Conservation (phyloP, 2,329 filamentous ascomycete species). For the Corynespora cassiicola region DNA sequence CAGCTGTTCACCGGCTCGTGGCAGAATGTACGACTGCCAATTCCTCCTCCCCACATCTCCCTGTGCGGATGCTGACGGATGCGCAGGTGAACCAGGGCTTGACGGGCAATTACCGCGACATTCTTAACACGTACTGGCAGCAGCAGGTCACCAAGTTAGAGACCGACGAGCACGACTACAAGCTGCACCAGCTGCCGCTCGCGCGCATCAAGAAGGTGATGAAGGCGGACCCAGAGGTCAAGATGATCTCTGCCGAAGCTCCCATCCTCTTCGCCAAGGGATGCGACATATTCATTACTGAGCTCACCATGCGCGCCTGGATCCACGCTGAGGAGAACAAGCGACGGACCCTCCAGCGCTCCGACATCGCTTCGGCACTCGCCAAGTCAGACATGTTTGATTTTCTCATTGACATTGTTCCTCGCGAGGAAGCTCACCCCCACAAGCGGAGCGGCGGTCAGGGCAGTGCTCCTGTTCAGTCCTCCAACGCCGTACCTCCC, state of each 20-base stretch:
- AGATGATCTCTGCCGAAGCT: conserved; percentile 99
- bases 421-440: conserved; percentile 87
- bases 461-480: conserved; percentile 44
- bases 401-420: conserved; percentile 98
- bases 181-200: conserved; percentile 92
- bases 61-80: conserved; percentile 21
- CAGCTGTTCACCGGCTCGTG: conserved; percentile 94
- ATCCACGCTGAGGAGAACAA: conserved; percentile 99
- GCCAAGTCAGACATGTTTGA: conserved; percentile 99
- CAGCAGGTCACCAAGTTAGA: conserved; percentile 97
- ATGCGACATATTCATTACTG: conserved; percentile 98
- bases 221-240: conserved; percentile 98
- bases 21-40: conserved; percentile 75
- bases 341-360: conserved; percentile 89
- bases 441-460: conserved; percentile 70
- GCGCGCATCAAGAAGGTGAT: conserved; percentile 99
- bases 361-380: conserved; percentile 93
- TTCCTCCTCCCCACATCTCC: neutral
- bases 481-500: conserved; percentile 49
- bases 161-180: conserved; percentile 96
- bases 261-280: conserved; percentile 98
- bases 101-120: conserved; percentile 91
- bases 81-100: conserved; percentile 90
- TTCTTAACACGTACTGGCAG: conserved; percentile 98
- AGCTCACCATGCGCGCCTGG: conserved; percentile 99